Evolutionary conservation across 208 protist genomes (phyloP).

Genomic region (Trichomonas vaginalis): DNA sequence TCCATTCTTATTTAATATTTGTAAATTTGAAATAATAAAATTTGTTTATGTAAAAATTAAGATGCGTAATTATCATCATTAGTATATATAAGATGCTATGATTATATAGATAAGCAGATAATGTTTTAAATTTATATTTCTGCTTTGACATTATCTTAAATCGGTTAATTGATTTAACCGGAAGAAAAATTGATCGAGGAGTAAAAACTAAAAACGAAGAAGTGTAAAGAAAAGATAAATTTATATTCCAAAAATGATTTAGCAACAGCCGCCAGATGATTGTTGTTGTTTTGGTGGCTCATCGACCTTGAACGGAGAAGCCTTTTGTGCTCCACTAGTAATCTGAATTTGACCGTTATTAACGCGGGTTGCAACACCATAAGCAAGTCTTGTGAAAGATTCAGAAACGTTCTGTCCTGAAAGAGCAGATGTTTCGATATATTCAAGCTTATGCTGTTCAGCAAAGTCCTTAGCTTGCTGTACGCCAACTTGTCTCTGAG

Average conservation of each 20-base stretch:
- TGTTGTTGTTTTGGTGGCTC: neutral
- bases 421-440: neutral
- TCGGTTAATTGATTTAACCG: no score
- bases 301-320: neutral
- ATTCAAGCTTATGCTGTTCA: neutral
- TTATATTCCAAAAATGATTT: neutral
- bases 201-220: no score
- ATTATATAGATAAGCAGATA: no score
- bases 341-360: neutral
- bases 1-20: no score
- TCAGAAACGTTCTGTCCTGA: neutral
- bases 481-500: neutral
- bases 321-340: neutral
- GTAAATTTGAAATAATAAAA: no score
- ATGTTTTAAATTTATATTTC: no score
- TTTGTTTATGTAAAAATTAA: no score
- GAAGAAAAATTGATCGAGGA: no score
- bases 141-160: no score
- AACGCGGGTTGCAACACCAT: neutral
- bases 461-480: neutral
- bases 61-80: no score
- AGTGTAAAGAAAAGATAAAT: no score
- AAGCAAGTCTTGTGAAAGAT: constrained; percentile 7
- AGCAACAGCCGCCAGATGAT: neutral
- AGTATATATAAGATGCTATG: no score